phyloP scores from a whole-genome alignment of 1,284 basidiomycete genomes.

The Ustilago bromivora region DNA sequence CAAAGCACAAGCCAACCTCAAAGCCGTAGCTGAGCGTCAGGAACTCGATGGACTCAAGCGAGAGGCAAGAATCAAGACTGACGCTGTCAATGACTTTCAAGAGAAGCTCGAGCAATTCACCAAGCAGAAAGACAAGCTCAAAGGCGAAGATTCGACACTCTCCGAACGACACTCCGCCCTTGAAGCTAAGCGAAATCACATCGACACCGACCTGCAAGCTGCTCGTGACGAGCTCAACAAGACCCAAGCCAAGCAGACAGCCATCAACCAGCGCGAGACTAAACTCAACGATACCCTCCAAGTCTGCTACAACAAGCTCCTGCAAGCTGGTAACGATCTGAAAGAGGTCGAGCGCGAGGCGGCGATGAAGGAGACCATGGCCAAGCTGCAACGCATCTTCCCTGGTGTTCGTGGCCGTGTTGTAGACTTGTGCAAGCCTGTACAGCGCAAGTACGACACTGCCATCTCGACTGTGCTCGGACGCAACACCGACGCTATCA shows the following conservation, averaged over 20 bases:
- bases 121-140: constrained; percentile 76
- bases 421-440: constrained; percentile 91
- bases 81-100: constrained; percentile 74
- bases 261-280: constrained; percentile 72
- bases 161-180: constrained; percentile 75
- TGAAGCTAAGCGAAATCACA: constrained; percentile 32
- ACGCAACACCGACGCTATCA: constrained; percentile 92
- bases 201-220: constrained; percentile 30
- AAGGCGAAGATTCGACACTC: constrained; percentile 75
- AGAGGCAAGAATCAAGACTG: constrained; percentile 81
- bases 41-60: constrained; percentile 83
- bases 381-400: constrained; percentile 78
- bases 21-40: constrained; percentile 88
- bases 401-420: constrained; percentile 78
- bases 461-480: constrained; percentile 96
- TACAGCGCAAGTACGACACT: constrained; percentile 88
- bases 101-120: constrained; percentile 78
- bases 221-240: constrained; percentile 80
- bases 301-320: constrained; percentile 83
- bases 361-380: constrained; percentile 85
- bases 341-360: constrained; percentile 84
- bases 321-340: constrained; percentile 70
- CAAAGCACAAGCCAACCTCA: constrained; percentile 77
- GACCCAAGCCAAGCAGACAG: constrained; percentile 79
- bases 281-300: constrained; percentile 86